Base-by-base conservation (phyloP, 768 basidiomycete species). In the Sistotremastrum niveocremeum region DNA sequence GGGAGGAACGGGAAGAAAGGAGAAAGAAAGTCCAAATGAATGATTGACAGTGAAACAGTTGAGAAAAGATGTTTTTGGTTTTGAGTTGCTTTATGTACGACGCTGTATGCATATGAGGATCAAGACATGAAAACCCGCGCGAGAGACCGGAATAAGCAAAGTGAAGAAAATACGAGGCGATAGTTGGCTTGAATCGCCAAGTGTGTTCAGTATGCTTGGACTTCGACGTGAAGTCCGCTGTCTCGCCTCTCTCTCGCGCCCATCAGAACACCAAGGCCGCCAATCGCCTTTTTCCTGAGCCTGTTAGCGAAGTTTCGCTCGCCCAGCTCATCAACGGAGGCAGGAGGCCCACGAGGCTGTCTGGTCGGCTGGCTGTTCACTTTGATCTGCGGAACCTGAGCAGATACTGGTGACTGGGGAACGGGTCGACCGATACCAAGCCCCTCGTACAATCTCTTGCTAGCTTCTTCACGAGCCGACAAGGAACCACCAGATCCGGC, bases 261-360 rank as follows among this genome's bases (percentile, higher is more conserved):
- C 74, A 87, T 79, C 54, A 89, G 73, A 57, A 74, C 74, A 46
- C 81, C 81, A 43, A 89, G 66, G 30, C 85, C 84, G 34, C 81
- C 84, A 49, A 88, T 83, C 12, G 87, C 86, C 70, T 83, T 77
- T 56, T 84, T 76, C 63, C 86, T 74, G 64, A 85, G 82, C 55
- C 87, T 77, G 35, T 79, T 79, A 5, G 87, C 87, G 68, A 90
- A 90, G 61, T 90, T 90, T 72, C 84, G 82, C 39, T 84, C 81
- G 12, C 82, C 81, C 42, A 90, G 76, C 58, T 90, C 87, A 57
- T 90, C 87, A 52, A 78, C 77, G 57, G 83, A 81, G 28, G 83
- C 83, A 39, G 88, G 88, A 47, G 88, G 88, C 55, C 88, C 88
- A 48, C 79, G 76, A 56, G 88, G 88, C 68, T 90, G 88, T 62